phyloP scores from a whole-genome alignment of 1,284 basidiomycete genomes.

The Rhodotorula sp. region DNA sequence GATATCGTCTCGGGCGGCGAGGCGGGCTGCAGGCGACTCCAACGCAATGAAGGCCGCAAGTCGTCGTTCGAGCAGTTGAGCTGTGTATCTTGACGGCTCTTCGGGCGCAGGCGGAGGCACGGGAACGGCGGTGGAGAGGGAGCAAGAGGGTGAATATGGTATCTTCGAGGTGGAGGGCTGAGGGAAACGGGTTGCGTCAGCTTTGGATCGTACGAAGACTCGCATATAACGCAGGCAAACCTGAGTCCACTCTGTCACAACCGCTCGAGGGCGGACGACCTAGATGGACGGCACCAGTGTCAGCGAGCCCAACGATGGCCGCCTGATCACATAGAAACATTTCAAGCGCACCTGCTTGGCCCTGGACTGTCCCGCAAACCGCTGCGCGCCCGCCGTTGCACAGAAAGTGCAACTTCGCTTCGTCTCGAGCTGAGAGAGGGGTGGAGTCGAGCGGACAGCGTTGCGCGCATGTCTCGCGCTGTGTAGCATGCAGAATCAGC shows the following conservation, averaged over 20 bases:
- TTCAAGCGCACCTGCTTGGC: background rate
- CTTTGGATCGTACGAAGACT: too few species aligned
- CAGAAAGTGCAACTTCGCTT: background rate
- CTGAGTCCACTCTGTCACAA: constrained; percentile 20
- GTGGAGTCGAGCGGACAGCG: background rate
- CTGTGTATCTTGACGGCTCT: background rate
- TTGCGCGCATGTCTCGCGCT: constrained; percentile 2
- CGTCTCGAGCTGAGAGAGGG: background rate
- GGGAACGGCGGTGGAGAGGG: background rate
- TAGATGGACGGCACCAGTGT: background rate
- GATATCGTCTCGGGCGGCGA: constrained; percentile 1
- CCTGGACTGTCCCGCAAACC: too few species aligned
- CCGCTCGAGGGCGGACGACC: background rate
- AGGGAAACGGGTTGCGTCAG: background rate
- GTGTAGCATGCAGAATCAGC: constrained; percentile 4
- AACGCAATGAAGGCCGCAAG: background rate
- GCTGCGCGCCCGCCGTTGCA: background rate
- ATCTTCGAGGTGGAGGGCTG: constrained; percentile 29
- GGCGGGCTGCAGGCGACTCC: background rate
- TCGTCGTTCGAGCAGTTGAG: background rate
- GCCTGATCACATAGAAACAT: too few species aligned
- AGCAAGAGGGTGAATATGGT: constrained; percentile 19
- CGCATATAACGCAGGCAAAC: background rate
- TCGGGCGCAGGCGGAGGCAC: background rate
- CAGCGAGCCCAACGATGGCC: too few species aligned